Conservation (phyloP, 768 basidiomycete species). For the Tremella yokohamensis region DNA sequence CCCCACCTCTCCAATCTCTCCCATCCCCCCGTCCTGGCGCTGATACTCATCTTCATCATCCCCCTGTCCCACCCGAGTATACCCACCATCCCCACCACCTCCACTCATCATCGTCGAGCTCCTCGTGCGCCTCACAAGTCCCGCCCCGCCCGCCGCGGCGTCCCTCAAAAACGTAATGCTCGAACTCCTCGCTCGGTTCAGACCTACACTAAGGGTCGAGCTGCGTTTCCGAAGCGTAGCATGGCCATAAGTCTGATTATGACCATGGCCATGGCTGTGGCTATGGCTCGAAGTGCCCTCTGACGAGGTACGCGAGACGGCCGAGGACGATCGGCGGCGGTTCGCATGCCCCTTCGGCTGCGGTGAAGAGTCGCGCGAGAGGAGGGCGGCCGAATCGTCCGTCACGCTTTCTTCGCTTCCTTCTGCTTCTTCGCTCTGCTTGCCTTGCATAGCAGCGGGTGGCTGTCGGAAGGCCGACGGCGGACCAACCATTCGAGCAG, state of each 20-base stretch:
- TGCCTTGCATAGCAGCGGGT: not conserved
- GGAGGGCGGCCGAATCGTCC: slow-evolving; percentile 8
- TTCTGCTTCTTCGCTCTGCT: not conserved
- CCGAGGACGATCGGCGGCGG: not conserved
- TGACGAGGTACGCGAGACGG: slow-evolving; percentile 1
- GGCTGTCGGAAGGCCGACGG: not conserved
- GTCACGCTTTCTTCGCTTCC: slow-evolving; percentile 1
- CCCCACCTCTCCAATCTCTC: not conserved
- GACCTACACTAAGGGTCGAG: not conserved
- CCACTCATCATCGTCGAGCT: slow-evolving; percentile 3
- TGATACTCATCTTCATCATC: slow-evolving; percentile 1
- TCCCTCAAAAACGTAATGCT: slow-evolving; percentile 11
- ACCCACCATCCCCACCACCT: not conserved
- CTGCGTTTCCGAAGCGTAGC: not conserved
- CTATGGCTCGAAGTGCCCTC: not conserved
- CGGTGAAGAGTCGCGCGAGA: not conserved
- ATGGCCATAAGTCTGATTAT: not conserved
- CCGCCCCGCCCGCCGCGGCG: not conserved
- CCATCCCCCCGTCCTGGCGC: not conserved
- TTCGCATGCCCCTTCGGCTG: not conserved
- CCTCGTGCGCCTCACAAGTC: not conserved
- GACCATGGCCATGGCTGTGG: not conserved
- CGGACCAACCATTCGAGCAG: not conserved
- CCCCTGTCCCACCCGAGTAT: not conserved
- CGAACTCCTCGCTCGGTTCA: slow-evolving; percentile 11